Base-by-base conservation (phyloP, 2,329 filamentous ascomycete species). In the Thermoascus crustaceus region DNA sequence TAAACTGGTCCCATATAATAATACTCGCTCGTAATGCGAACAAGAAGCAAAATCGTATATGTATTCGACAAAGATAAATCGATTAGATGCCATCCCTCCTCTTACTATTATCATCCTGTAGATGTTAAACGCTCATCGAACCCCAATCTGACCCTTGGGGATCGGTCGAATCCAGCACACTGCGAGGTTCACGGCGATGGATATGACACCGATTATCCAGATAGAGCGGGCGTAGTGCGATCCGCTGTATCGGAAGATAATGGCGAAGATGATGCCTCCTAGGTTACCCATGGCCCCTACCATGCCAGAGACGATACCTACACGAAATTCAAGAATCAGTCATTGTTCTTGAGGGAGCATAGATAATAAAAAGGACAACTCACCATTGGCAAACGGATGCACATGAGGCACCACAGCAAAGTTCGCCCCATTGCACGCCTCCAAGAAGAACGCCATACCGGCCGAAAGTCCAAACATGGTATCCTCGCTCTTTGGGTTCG, bases 351-450 rank as follows among this genome's bases (percentile, higher is more conserved):
- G 24, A 26, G 9, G 24, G 14, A 18, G 39, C 4, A 9, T 32
- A 14, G 14, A 17, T 9, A 33, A 35, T n/a, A 26, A 21, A 16
- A 14, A 11, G 16, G 22, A 17, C 8, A 26, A 49, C 59, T 52
- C 64, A 58, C 85, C 87, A 58, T 94, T 94, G 41, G 85, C 84
- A 41, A 72, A 73, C 1, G 85, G 85, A 59, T 88, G 82, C 1
- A 94, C 81, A 54, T 94, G 88, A 3, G 87, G 86, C 16, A 94
- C 81, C 4, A 94, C 72, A 0, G 85, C 77, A 60, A 91, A 94
- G 63, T 85, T 91, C 25, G 85, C 79, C 0, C 88, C 88, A 54
- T 94, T 94, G 26, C 79, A 80, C 2, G 82, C 85, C 57, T 93
- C 85, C 27, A 87, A 63, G 66, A 94, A 94, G 55, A 94, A 72